phyloP scores from a whole-genome alignment of 495 filamentous ascomycete genomes.

The Talaromyces wortmannii region DNA sequence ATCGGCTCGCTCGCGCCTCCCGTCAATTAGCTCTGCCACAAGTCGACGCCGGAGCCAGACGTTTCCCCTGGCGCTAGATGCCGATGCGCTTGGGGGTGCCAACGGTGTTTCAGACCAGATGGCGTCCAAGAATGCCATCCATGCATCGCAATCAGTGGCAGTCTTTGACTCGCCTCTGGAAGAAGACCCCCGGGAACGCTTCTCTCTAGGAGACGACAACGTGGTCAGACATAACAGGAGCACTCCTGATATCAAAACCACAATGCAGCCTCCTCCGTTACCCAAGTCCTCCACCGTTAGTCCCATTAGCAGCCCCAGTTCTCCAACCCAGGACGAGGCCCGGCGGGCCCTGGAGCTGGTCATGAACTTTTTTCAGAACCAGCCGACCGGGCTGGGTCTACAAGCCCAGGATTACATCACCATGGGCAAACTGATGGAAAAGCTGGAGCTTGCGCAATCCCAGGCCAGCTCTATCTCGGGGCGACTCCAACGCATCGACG shows the following conservation, averaged over 20 bases:
- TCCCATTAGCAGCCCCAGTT: conserved; percentile 38
- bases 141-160: conserved; percentile 49
- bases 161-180: conserved; percentile 67
- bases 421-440: conserved; percentile 81
- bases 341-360: conserved; percentile 77
- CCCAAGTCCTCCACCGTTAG: conserved; percentile 27
- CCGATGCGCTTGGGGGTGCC: conserved; percentile 58
- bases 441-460: conserved; percentile 62
- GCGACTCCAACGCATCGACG: conserved; percentile 60
- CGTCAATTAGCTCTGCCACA: conserved; percentile 42
- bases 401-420: conserved; percentile 79
- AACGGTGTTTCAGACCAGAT: conserved; percentile 51
- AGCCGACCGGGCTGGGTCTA: conserved; percentile 58
- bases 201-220: conserved; percentile 8
- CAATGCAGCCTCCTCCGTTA: conserved; percentile 40
- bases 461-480: conserved; percentile 55
- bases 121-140: conserved; percentile 46
- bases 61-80: conserved; percentile 69
- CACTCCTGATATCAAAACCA: conserved; percentile 36
- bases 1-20: conserved; percentile 55
- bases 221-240: conserved; percentile 36
- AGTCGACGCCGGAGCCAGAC: conserved; percentile 87
- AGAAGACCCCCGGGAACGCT: conserved; percentile 24
- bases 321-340: conserved; percentile 87
- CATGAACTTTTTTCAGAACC: conserved; percentile 74